phyloP scores from a whole-genome alignment of 192 early-diverging fungal genomes.

The Backusella australiensis region DNA sequence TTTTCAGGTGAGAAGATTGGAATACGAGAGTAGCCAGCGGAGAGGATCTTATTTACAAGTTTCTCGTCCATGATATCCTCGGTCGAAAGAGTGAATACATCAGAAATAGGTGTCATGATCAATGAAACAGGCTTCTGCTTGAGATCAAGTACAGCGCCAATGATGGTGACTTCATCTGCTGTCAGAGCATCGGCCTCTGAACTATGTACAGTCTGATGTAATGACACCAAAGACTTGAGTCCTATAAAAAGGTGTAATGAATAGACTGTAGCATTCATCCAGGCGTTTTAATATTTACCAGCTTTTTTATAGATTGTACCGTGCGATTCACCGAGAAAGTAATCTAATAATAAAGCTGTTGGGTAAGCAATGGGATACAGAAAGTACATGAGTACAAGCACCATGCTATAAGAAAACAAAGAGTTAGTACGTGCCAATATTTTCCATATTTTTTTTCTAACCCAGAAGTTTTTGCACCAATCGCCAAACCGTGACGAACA shows the following conservation, averaged over 20 bases:
- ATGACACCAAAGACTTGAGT: slow-evolving; percentile 72
- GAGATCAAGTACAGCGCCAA: slow-evolving; percentile 71
- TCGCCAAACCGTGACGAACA: slow-evolving; percentile 83
- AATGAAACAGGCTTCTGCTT: slow-evolving; percentile 62
- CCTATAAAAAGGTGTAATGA: slow-evolving; percentile 32
- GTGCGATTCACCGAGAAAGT: slow-evolving; percentile 78
- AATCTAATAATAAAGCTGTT: slow-evolving; percentile 84
- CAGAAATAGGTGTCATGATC: slow-evolving; percentile 67
- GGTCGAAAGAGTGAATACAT: slow-evolving; percentile 67
- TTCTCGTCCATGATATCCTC: slow-evolving; percentile 57
- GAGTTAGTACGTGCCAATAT: neutral
- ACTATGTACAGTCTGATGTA: slow-evolving; percentile 59
- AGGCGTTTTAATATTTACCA: slow-evolving; percentile 28
- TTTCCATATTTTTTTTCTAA: neutral
- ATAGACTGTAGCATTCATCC: neutral
- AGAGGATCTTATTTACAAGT: slow-evolving; percentile 54
- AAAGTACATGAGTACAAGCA: slow-evolving; percentile 62
- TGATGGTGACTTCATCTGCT: slow-evolving; percentile 75
- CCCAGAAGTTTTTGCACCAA: slow-evolving; percentile 88
- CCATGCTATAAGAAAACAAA: slow-evolving; percentile 39
- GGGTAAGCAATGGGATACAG: slow-evolving; percentile 79
- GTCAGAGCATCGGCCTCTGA: slow-evolving; percentile 58
- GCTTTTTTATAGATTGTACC: slow-evolving; percentile 86
- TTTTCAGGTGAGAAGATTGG: slow-evolving; percentile 61
- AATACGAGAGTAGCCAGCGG: slow-evolving; percentile 69